A percentile compares a stretch with the other conserved stretches of the same genome.
Evolutionary conservation across 345 rosid species (phyloP).

Genomic region (Isatis tinctoria): DNA sequence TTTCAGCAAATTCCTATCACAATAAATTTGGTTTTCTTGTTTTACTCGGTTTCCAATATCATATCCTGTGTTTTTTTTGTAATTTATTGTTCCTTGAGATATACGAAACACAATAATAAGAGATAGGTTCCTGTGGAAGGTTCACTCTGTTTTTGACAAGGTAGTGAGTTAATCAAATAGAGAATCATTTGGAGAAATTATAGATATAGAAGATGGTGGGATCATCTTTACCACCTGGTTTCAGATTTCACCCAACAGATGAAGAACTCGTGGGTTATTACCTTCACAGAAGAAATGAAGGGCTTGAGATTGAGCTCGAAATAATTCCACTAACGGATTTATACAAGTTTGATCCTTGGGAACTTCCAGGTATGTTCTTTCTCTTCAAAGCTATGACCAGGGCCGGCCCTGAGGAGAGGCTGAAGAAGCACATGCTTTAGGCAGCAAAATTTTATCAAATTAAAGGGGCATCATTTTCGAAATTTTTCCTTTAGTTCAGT

Average conservation of each 20-base stretch:
- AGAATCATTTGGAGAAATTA: conserved; percentile 21
- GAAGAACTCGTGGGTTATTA: conserved; percentile 89
- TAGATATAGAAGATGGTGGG: conserved; percentile 44
- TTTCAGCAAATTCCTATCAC: not conserved
- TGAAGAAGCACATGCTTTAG: no score
- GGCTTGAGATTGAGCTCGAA: conserved; percentile 76
- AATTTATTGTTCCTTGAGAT: not conserved
- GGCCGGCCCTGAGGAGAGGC: no score
- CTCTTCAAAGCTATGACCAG: not conserved
- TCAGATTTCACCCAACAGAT: conserved; percentile 87
- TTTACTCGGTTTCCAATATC: not conserved
- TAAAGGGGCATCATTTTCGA: no score
- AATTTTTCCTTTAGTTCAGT: no score
- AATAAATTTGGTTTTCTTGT: not conserved
- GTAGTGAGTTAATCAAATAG: conserved; percentile 38
- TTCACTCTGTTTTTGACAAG: conserved; percentile 47
- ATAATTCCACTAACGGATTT: conserved; percentile 76
- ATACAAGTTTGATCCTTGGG: conserved; percentile 97
- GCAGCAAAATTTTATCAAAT: no score
- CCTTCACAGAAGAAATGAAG: conserved; percentile 62
- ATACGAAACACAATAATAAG: not conserved
- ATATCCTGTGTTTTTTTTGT: not conserved
- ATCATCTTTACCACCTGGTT: conserved; percentile 81
- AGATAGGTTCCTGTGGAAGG: conserved; percentile 37
- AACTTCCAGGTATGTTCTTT: conserved; percentile 63